Percentiles rank a stretch among this genome's conserved stretches.
phyloP scores from a whole-genome alignment of 495 filamentous ascomycete genomes.

The Neurospora intermedia region DNA sequence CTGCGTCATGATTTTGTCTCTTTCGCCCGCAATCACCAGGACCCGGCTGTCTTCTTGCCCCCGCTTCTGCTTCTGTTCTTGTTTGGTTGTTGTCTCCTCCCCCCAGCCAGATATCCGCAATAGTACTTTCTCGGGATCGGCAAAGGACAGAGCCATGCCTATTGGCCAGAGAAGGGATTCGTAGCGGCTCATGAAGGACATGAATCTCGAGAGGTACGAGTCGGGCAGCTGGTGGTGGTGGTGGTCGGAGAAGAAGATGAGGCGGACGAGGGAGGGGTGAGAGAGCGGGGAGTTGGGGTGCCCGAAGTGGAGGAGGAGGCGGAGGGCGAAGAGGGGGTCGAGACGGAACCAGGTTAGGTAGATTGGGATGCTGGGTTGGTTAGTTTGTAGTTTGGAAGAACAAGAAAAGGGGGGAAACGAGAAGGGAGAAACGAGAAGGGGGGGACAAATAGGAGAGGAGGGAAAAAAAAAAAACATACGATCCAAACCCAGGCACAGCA shows the following conservation, averaged over 20 bases:
- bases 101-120: constrained; percentile 22
- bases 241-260: constrained; percentile 31
- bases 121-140: constrained; percentile 24
- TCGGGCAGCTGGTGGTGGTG: no score
- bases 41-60: constrained; percentile 11
- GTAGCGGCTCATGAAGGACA: constrained; percentile 26
- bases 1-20: constrained; percentile 19
- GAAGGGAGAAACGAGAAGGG: neutral
- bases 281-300: constrained; percentile 40
- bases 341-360: constrained; percentile 34
- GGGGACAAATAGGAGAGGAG: neutral
- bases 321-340: constrained; percentile 33
- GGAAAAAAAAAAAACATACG: constrained; percentile 22
- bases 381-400: neutral
- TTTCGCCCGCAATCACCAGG: constrained; percentile 29
- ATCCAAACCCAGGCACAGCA: constrained; percentile 32
- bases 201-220: constrained; percentile 22
- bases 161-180: constrained; percentile 37
- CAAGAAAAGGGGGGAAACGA: no score
- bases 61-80: no score
- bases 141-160: constrained; percentile 30
- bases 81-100: neutral
- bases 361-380: constrained; percentile 16
- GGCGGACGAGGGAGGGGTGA: constrained; percentile 27
- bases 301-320: constrained; percentile 30